A percentile compares a stretch with the other conserved stretches of the same genome.
These are phyloP conservation scores for Chlamydomonas sp. DNA, from an alignment of 139 green algal species.

Conservation along the genomic window DNA sequence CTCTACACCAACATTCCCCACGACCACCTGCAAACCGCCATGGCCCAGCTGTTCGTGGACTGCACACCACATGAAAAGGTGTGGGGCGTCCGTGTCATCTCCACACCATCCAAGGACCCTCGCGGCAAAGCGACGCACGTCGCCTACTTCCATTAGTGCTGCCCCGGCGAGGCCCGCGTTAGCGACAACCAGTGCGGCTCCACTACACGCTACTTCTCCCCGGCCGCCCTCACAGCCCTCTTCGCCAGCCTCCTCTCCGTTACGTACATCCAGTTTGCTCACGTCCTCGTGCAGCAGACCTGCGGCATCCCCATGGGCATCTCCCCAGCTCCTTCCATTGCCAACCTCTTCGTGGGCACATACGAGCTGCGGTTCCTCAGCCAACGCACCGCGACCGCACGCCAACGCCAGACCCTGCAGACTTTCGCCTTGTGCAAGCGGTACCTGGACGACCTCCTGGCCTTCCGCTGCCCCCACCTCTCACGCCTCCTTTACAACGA, in stretches of 20 bases:
- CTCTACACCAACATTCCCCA: conserved; percentile 4
- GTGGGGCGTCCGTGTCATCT: no score
- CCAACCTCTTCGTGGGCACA: not conserved
- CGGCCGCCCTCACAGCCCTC: not conserved
- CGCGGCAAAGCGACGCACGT: no score
- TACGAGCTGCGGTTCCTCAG: not conserved
- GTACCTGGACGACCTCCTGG: not conserved
- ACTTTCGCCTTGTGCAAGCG: not conserved
- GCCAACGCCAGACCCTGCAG: not conserved
- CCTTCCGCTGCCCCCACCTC: not conserved
- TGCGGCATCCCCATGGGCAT: conserved; percentile 1
- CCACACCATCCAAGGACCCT: not conserved
- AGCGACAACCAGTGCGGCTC: not conserved
- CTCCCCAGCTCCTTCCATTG: not conserved
- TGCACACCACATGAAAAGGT: not conserved
- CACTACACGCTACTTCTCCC: not conserved
- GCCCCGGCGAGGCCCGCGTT: not conserved
- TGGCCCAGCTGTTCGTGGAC: not conserved
- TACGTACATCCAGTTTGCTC: not conserved
- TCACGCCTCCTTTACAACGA: not conserved
- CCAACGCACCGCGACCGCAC: not conserved
- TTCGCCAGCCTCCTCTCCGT: not conserved
- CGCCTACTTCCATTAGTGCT: not conserved
- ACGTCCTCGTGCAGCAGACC: not conserved
- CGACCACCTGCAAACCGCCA: not conserved